These are phyloP conservation scores for Rutstroemia sp. DNA, from an alignment of 2,329 filamentous ascomycete species.

Conservation along the genomic window DNA sequence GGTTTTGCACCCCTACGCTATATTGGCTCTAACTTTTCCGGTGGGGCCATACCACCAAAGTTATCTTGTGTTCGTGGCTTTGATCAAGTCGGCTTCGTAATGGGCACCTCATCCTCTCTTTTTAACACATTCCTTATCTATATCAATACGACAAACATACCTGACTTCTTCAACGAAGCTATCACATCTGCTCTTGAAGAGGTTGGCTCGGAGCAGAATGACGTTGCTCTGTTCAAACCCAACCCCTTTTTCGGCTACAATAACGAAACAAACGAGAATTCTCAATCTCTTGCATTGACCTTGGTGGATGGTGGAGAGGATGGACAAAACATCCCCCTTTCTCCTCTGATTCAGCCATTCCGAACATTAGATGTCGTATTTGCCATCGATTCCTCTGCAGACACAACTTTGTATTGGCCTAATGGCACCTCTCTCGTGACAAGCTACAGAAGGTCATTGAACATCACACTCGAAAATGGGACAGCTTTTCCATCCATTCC, in stretches of 20 bases:
- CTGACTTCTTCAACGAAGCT: no score
- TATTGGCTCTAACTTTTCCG: constrained; percentile 64
- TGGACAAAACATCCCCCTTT: constrained; percentile 68
- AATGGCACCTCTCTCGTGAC: constrained; percentile 69
- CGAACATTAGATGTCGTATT: constrained; percentile 74
- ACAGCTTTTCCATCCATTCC: constrained; percentile 67
- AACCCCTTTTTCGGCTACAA: constrained; percentile 40
- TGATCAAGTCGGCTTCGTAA: constrained; percentile 74
- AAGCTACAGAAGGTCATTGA: constrained; percentile 57
- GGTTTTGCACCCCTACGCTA: constrained; percentile 66
- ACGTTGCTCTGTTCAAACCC: no score
- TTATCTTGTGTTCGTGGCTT: constrained; percentile 67
- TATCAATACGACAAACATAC: constrained; percentile 58
- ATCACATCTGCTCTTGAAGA: no score
- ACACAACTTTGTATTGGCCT: constrained; percentile 62
- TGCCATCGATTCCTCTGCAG: constrained; percentile 69
- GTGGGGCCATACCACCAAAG: constrained; percentile 47
- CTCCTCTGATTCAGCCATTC: constrained; percentile 67
- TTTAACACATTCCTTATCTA: constrained; percentile 73
- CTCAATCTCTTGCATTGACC: constrained; percentile 47
- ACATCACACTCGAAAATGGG: constrained; percentile 50
- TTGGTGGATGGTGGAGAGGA: constrained; percentile 76
- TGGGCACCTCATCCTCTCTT: constrained; percentile 77
- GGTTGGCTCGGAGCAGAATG: no score
- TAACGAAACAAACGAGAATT: constrained; percentile 49